Evolutionary conservation across 2,329 filamentous ascomycete genomes (phyloP).

Genomic region (Alternaria gansuensis): DNA sequence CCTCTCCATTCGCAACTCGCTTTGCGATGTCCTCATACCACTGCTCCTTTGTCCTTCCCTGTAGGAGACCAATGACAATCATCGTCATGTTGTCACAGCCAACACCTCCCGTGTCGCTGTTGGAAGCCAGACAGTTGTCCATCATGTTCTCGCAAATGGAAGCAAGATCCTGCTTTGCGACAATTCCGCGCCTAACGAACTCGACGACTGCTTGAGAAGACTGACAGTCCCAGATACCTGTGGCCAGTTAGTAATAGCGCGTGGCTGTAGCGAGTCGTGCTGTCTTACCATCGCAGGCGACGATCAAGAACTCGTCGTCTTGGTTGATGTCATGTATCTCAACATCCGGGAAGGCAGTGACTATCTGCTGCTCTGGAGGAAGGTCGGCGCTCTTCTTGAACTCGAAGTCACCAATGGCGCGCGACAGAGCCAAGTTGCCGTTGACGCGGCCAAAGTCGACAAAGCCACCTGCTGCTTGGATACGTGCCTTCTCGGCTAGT

Average conservation of each 20-base stretch:
- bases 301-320: constrained; percentile 83
- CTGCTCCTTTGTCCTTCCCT: constrained; percentile 92
- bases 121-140: constrained; percentile 98
- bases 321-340: constrained; percentile 88
- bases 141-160: constrained; percentile 99
- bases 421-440: constrained; percentile 93
- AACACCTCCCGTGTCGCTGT: constrained; percentile 96
- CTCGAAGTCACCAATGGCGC: constrained; percentile 98
- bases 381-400: constrained; percentile 99
- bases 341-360: constrained; percentile 95
- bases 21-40: constrained; percentile 97
- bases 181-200: constrained; percentile 95
- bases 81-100: constrained; percentile 99
- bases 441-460: constrained; percentile 99
- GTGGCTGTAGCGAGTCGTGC: background rate
- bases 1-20: constrained; percentile 94
- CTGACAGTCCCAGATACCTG: constrained; percentile 99
- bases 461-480: constrained; percentile 93
- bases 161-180: constrained; percentile 91
- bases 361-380: constrained; percentile 97
- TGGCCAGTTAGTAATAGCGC: constrained; percentile 21
- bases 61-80: constrained; percentile 85
- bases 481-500: constrained; percentile 91
- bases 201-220: constrained; percentile 97
- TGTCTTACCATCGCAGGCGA: constrained; percentile 55